These are phyloP conservation scores for Hirsutella thompsonii DNA, from an alignment of 2,329 filamentous ascomycete genomes.

Conservation along the genomic window DNA sequence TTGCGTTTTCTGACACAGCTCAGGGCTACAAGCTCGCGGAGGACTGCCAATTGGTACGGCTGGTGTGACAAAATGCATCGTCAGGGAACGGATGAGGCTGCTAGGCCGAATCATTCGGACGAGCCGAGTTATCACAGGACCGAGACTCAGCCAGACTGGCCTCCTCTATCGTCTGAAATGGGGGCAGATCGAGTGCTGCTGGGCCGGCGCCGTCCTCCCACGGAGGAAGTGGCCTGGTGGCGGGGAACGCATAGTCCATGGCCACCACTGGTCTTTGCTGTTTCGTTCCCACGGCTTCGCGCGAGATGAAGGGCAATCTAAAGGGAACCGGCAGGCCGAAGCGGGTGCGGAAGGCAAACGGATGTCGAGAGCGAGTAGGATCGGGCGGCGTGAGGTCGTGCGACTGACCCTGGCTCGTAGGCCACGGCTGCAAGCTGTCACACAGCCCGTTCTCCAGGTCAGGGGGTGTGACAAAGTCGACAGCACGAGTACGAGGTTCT, in stretches of 20 bases:
- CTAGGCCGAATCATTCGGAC: neutral
- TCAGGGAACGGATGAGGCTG: neutral
- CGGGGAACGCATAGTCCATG: neutral
- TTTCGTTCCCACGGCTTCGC: neutral
- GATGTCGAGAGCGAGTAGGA: slow-evolving; percentile 9
- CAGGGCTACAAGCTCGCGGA: neutral
- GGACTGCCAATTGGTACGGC: neutral
- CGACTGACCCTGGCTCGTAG: neutral
- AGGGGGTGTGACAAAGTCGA: neutral
- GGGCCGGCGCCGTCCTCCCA: neutral
- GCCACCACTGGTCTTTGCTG: neutral
- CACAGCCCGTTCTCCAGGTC: neutral
- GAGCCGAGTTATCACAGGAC: neutral
- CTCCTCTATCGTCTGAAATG: neutral
- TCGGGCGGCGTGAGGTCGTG: neutral
- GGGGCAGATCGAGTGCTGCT: neutral
- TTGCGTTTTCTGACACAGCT: no score
- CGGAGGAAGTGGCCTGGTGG: neutral
- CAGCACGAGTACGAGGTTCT: neutral
- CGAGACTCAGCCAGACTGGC: neutral
- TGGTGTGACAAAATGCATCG: neutral
- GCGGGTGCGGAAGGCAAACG: slow-evolving; percentile 21
- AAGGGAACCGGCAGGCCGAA: slow-evolving; percentile 14
- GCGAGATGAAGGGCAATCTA: slow-evolving; percentile 8
- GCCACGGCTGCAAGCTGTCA: neutral